Base-by-base conservation (phyloP, 345 rosid genomes). In the Camelina neglecta region DNA sequence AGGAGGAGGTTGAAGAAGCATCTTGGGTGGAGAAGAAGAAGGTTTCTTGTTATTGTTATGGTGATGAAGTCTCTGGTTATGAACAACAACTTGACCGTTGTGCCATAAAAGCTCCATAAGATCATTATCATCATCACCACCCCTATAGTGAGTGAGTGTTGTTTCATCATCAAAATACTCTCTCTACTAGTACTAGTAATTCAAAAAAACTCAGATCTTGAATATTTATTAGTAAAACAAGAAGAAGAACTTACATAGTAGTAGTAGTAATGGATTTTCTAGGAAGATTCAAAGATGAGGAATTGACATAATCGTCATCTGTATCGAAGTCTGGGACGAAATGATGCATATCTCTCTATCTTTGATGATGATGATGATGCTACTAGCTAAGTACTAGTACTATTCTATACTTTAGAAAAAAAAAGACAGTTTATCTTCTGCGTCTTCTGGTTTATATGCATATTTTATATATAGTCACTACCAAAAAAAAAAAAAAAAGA, bases 31-130 rank as follows among this genome's bases (percentile, higher is more conserved):
- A 45, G 69, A 63, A 44, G 74, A 68, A n/a, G 79, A 57, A 6
- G 81, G 63, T 72, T 84, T 91, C 84, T 86, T 89, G 23, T 16
- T 16, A 36, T 12, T 36, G 33, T 83, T 82, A 42, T 29, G 15
- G 39, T 29, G 8, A 6, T 35, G 38, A 16, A 75, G 89, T 8
- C 83, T 84, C 48, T 88, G 99, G 68, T 82, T 86, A 7, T 90
- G 96, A 80, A 82, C 38, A 61, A 91, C 89, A 0, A 90, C 93
- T 53, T 82, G 99, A 26, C 99, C 99, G 81, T 95, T 88, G 15
- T 89, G 89, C 99, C 99, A 95, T 33, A 90, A 76, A 36, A 95
- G 85, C 89, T 94, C 99, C 99, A 86, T 86, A 62, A 92, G 80
- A 63, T 84, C 91, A 39, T 39, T 9, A 8, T 38, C 41, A 49